Percentiles rank a stretch among this genome's conserved stretches.
These are phyloP conservation scores for Neurospora pannonica DNA, from an alignment of 495 filamentous ascomycete species.

Conservation along the genomic window DNA sequence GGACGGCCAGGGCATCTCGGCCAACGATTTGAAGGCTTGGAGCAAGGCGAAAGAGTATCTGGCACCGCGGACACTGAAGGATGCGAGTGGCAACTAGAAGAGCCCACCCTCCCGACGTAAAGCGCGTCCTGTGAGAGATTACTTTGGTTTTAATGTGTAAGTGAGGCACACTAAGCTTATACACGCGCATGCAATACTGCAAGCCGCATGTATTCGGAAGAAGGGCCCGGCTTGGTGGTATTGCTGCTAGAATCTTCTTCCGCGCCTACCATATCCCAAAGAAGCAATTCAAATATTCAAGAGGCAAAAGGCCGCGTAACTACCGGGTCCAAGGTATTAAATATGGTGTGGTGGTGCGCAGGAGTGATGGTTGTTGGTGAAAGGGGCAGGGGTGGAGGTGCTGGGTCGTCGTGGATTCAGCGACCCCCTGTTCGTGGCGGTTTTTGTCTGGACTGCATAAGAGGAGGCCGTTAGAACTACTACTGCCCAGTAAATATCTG, in stretches of 20 bases:
- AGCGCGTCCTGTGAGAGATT: not conserved
- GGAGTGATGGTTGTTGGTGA: not conserved
- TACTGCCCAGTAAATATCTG: not conserved
- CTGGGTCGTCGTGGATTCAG: not conserved
- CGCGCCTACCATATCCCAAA: not conserved
- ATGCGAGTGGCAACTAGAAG: not conserved
- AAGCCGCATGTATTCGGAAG: not conserved
- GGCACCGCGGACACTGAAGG: conserved; percentile 9
- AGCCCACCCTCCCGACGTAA: not conserved
- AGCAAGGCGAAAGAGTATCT: conserved; percentile 59
- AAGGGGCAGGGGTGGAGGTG: not conserved
- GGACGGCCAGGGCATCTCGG: conserved; percentile 45
- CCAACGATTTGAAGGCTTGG: conserved; percentile 50
- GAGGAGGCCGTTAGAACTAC: not conserved
- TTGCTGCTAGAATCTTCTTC: not conserved
- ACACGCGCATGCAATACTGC: not conserved
- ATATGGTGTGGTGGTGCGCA: not conserved
- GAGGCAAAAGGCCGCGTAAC: not conserved
- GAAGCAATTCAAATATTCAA: not conserved
- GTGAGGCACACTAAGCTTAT: not conserved
- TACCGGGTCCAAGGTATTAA: not conserved
- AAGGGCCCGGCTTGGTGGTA: not conserved
- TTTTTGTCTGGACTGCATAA: not conserved
- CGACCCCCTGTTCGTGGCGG: not conserved
- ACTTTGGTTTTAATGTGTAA: not conserved